Evolutionary conservation across 2,329 filamentous ascomycete genomes (phyloP).

Genomic region (Alternaria burnsii): DNA sequence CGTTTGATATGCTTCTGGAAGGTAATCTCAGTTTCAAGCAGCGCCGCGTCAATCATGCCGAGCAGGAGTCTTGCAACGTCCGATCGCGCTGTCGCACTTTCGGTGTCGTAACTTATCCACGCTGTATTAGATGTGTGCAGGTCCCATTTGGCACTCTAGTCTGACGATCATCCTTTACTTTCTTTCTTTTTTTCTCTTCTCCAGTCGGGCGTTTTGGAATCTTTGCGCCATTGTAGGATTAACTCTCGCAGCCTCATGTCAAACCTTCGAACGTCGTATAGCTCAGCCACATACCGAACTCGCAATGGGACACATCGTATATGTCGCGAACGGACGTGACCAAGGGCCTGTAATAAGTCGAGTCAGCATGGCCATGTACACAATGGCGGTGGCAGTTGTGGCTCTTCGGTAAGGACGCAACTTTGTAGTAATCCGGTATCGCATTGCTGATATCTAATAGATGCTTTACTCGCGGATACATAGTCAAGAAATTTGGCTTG

Average conservation of each 20-base stretch:
- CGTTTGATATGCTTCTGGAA: slow-evolving; percentile 15
- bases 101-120: slow-evolving; percentile 12
- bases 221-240: slow-evolving; percentile 4
- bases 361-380: slow-evolving; percentile 34
- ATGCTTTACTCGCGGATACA: slow-evolving; percentile 34
- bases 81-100: slow-evolving; percentile 12
- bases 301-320: slow-evolving; percentile 33
- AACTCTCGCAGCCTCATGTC: slow-evolving; percentile 20
- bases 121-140: slow-evolving; percentile 16
- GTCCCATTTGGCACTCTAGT: slow-evolving; percentile 9
- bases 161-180: slow-evolving; percentile 1
- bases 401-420: slow-evolving; percentile 25
- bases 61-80: slow-evolving; percentile 9
- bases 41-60: slow-evolving; percentile 15
- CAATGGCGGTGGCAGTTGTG: slow-evolving; percentile 32
- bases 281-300: slow-evolving; percentile 6
- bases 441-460: slow-evolving; percentile 18
- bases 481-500: slow-evolving; percentile 37
- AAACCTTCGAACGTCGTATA: slow-evolving; percentile 14
- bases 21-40: slow-evolving; percentile 16
- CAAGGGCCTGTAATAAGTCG: slow-evolving; percentile 34
- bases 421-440: not conserved
- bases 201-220: slow-evolving; percentile 1
- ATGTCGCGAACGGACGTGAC: slow-evolving; percentile 20
- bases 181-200: slow-evolving; percentile 9